phyloP scores from a whole-genome alignment of 768 basidiomycete genomes.

The Boletus coccyginus region DNA sequence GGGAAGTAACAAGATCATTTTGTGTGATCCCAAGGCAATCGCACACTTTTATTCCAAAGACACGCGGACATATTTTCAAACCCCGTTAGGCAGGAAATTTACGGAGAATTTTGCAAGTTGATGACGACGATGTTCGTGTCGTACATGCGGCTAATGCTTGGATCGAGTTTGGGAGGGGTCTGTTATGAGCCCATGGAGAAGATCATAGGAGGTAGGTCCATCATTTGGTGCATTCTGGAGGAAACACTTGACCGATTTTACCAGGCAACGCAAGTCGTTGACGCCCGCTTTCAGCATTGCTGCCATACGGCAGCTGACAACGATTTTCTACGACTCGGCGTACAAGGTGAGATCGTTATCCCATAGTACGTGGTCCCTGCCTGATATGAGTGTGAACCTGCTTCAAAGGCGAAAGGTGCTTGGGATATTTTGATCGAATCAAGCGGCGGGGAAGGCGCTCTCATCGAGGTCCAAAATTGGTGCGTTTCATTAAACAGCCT shows the following conservation, averaged over 20 bases:
- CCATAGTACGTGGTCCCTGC: neutral
- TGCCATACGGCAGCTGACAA: neutral
- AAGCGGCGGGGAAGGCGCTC: conserved; percentile 9
- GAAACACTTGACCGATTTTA: neutral
- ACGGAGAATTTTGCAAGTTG: conserved; percentile 24
- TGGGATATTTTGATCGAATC: conserved; percentile 31
- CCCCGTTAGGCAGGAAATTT: conserved; percentile 28
- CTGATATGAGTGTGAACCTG: neutral
- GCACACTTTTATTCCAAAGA: conserved; percentile 5
- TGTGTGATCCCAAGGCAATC: conserved; percentile 40
- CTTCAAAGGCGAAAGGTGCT: conserved; percentile 24
- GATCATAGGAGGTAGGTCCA: neutral
- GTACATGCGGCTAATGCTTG: neutral
- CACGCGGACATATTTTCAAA: conserved; percentile 38
- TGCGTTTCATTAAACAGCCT: neutral
- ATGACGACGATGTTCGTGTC: accelerated
- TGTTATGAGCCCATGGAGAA: conserved; percentile 17
- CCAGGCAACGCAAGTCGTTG: neutral
- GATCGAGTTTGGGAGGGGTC: conserved; percentile 21
- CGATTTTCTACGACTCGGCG: conserved; percentile 5
- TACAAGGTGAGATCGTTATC: conserved; percentile 20
- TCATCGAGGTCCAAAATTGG: conserved; percentile 41
- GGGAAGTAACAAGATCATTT: conserved; percentile 1
- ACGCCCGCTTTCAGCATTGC: neutral
- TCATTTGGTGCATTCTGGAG: neutral